Conservation (phyloP, 2,329 filamentous ascomycete genomes). For the Fusarium coicis region DNA sequence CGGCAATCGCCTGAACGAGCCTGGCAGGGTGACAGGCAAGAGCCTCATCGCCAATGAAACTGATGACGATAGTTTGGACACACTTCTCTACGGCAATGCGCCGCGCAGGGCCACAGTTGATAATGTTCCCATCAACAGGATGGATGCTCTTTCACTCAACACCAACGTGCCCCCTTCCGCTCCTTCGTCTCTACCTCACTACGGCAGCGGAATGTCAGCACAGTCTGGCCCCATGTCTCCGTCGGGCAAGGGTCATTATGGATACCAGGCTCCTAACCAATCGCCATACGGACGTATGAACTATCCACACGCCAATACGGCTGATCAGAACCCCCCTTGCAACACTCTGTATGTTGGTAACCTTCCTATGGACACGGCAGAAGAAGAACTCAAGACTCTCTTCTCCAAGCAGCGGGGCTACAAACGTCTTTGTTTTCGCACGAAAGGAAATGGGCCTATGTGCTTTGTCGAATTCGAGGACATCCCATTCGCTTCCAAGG, state of each 20-base stretch:
- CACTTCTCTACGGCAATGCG: constrained; percentile 67
- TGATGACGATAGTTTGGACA: constrained; percentile 61
- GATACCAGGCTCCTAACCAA: constrained; percentile 54
- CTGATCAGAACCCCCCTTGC: constrained; percentile 96
- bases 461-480: constrained; percentile 99
- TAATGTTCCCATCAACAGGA: constrained; percentile 74
- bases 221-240: constrained; percentile 44
- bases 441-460: constrained; percentile 96
- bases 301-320: constrained; percentile 89
- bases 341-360: constrained; percentile 99
- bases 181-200: constrained; percentile 65
- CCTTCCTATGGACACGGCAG: constrained; percentile 88
- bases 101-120: constrained; percentile 76
- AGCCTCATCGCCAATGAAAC: constrained; percentile 76
- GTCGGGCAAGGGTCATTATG: constrained; percentile 1
- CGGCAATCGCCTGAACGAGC: constrained; percentile 73
- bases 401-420: constrained; percentile 96
- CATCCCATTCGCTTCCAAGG: constrained; percentile 89
- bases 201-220: constrained; percentile 54
- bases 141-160: constrained; percentile 77
- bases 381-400: constrained; percentile 93
- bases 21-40: constrained; percentile 71
- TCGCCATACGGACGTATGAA: constrained; percentile 71
- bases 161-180: constrained; percentile 61
- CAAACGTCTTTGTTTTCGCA: constrained; percentile 93